These are phyloP conservation scores for Aspergillus mulundensis DNA, from an alignment of 495 filamentous ascomycete species.

Conservation along the genomic window DNA sequence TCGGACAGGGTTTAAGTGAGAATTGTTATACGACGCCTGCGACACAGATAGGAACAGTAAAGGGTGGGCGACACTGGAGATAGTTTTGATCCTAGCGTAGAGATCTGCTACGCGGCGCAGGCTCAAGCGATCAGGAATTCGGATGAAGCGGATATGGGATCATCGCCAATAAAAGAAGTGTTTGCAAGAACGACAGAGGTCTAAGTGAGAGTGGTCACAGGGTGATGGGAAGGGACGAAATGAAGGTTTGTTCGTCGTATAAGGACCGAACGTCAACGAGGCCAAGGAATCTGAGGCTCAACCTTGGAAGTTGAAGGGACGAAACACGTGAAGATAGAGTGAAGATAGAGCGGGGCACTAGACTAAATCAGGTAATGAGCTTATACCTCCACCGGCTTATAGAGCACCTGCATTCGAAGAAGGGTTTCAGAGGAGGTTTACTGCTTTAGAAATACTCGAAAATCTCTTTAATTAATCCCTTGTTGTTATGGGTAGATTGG, in stretches of 20 bases:
- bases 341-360: slow-evolving; percentile 8
- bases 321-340: slow-evolving; percentile 8
- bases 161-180: background rate
- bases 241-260: background rate
- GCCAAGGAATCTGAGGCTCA: background rate
- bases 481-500: background rate
- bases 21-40: background rate
- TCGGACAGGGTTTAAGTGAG: background rate
- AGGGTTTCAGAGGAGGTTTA: too few relatives aligned
- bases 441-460: too few relatives aligned
- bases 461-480: too few relatives aligned
- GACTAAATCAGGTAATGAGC: slow-evolving; percentile 22
- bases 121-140: background rate
- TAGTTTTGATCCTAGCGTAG: background rate
- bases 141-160: background rate
- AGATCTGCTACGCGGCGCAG: background rate
- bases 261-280: too few relatives aligned
- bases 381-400: background rate
- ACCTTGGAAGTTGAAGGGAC: slow-evolving; percentile 4
- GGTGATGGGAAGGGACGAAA: background rate
- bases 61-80: background rate
- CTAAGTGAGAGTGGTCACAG: background rate
- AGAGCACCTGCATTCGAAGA: too few relatives aligned
- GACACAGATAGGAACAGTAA: background rate
- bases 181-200: background rate